These are phyloP conservation scores for Suillus spraguei DNA, from an alignment of 768 basidiomycete genomes.

Conservation along the genomic window DNA sequence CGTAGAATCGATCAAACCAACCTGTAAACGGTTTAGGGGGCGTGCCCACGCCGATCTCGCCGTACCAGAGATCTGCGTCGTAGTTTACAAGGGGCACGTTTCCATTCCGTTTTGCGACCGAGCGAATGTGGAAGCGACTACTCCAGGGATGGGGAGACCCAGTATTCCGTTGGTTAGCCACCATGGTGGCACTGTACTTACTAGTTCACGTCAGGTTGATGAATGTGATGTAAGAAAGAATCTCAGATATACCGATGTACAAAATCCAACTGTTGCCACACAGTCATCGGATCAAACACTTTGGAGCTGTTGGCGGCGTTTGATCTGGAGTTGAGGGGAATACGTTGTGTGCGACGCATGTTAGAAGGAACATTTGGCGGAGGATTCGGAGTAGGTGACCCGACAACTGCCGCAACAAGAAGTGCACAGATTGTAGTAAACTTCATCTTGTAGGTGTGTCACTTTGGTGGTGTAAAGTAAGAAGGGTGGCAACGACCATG, in stretches of 20 bases:
- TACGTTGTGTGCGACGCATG: not conserved
- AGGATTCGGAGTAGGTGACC: not conserved
- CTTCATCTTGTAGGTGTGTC: not conserved
- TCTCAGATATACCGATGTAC: not conserved
- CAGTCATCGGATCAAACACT: not conserved
- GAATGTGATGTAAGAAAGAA: not conserved
- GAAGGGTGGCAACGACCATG: not conserved
- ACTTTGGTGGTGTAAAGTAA: not conserved
- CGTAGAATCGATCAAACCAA: slow-evolving; percentile 16
- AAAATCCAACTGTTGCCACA: not conserved
- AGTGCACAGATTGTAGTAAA: not conserved
- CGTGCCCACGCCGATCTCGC: slow-evolving; percentile 42
- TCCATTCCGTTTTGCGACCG: slow-evolving; percentile 21
- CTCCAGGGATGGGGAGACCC: slow-evolving; percentile 36
- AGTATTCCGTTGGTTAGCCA: slow-evolving; percentile 44
- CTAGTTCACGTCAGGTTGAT: slow-evolving; percentile 25
- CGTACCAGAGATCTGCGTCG: slow-evolving; percentile 14
- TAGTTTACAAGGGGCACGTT: slow-evolving; percentile 32
- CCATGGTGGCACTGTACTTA: slow-evolving; percentile 44
- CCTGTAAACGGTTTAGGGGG: slow-evolving; percentile 42
- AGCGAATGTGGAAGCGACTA: slow-evolving; percentile 12
- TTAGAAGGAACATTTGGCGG: not conserved
- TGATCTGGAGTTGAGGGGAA: not conserved
- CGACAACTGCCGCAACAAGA: too few species aligned
- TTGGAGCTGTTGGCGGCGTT: not conserved